A percentile compares a stretch with the other conserved stretches of the same genome.
Evolutionary conservation across 2,329 filamentous ascomycete species (phyloP).

Genomic region (Exophiala mesophila): DNA sequence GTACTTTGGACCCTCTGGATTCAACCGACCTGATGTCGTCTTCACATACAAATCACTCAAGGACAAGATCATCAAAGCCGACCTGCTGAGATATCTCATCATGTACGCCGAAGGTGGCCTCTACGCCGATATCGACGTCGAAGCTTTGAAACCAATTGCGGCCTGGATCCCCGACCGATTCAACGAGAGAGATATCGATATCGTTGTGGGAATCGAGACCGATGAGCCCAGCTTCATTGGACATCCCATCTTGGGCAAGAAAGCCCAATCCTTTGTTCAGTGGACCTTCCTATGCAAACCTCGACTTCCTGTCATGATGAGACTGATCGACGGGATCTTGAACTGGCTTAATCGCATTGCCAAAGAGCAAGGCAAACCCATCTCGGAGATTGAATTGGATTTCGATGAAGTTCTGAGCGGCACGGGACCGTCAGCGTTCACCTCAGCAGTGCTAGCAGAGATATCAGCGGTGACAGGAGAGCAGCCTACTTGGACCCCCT

Average conservation of each 20-base stretch:
- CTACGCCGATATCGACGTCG: conserved; percentile 57
- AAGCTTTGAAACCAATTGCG: conserved; percentile 49
- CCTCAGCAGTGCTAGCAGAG: conserved; percentile 57
- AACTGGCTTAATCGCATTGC: conserved; percentile 59
- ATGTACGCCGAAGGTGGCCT: conserved; percentile 61
- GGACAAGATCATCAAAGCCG: conserved; percentile 61
- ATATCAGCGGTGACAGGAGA: conserved; percentile 51
- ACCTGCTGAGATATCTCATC: conserved; percentile 60
- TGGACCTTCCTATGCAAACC: conserved; percentile 71
- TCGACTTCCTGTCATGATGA: conserved; percentile 61
- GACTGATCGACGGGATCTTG: conserved; percentile 63
- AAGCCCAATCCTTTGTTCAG: conserved; percentile 66
- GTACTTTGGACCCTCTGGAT: conserved; percentile 59
- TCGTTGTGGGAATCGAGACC: conserved; percentile 67
- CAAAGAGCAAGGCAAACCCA: conserved; percentile 52
- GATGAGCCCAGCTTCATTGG: conserved; percentile 61
- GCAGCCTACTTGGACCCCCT: conserved; percentile 56
- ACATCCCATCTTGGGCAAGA: conserved; percentile 62
- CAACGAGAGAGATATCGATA: conserved; percentile 57
- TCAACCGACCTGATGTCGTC: conserved; percentile 64
- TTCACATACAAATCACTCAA: conserved; percentile 55
- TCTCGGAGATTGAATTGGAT: conserved; percentile 59
- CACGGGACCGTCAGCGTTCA: conserved; percentile 68
- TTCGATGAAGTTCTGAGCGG: conserved; percentile 68
- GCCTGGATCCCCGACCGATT: conserved; percentile 59